Conservation (phyloP, 129 eudicot genomes). For the Helianthus annuus region DNA sequence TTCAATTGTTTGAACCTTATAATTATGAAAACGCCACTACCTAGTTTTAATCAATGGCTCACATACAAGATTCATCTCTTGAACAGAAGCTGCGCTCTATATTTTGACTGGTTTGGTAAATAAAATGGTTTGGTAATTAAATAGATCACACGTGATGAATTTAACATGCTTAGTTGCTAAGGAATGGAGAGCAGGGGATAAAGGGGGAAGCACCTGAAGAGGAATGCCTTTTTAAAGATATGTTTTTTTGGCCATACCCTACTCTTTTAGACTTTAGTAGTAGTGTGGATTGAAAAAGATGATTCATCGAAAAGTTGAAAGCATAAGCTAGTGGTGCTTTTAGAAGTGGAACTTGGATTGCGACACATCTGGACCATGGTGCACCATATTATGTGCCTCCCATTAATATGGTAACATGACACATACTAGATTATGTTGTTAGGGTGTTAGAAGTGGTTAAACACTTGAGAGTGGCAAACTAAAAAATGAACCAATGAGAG, state of each 20-base stretch:
- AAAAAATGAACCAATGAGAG: no score
- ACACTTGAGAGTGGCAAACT: no score
- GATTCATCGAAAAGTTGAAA: slow-evolving; percentile 33
- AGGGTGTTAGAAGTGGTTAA: no score
- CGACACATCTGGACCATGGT: slow-evolving; percentile 34
- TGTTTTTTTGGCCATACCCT: slow-evolving; percentile 16
- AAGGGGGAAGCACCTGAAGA: slow-evolving; percentile 42
- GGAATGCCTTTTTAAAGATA: slow-evolving; percentile 38
- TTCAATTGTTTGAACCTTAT: no score
- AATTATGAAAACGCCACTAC: no score
- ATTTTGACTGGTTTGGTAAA: no score
- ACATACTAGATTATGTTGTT: slow-evolving; percentile 2
- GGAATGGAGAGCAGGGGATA: slow-evolving; percentile 27
- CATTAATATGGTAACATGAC: slow-evolving; percentile 20
- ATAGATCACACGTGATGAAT: slow-evolving; percentile 12
- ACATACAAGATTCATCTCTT: no score
- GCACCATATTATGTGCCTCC: slow-evolving; percentile 29
- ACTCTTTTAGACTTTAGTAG: slow-evolving; percentile 22
- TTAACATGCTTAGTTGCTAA: slow-evolving; percentile 47
- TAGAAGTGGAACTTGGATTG: slow-evolving; percentile 39
- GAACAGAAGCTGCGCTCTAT: no score
- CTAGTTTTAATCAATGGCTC: no score
- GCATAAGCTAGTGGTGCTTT: slow-evolving; percentile 45
- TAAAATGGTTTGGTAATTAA: background rate
- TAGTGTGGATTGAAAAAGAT: slow-evolving; percentile 40